These are phyloP conservation scores for Lasiodiplodia hormozganensis DNA, from an alignment of 2,329 filamentous ascomycete genomes.

Conservation along the genomic window DNA sequence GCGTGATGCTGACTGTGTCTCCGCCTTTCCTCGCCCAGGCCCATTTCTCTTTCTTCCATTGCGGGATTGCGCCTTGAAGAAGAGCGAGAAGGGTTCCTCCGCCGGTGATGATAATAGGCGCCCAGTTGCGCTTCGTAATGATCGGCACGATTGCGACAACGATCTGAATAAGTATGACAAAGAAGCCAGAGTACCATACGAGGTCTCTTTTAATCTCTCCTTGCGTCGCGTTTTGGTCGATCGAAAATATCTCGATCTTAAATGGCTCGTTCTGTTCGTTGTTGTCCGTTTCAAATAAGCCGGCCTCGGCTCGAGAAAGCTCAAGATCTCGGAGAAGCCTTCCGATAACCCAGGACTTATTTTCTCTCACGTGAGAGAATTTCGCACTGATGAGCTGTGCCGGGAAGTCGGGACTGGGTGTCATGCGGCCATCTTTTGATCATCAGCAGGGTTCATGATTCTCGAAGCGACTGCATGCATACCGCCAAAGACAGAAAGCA, in stretches of 20 bases:
- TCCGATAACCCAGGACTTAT: slow-evolving; percentile 53
- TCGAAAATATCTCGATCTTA: background rate
- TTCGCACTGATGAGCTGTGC: slow-evolving; percentile 46
- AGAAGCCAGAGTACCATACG: background rate
- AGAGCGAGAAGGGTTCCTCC: background rate
- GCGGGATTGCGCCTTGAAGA: slow-evolving; percentile 2
- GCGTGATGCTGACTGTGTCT: background rate
- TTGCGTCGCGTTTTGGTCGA: background rate
- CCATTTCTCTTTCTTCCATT: slow-evolving; percentile 23
- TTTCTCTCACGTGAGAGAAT: slow-evolving; percentile 48
- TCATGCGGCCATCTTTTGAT: slow-evolving; percentile 38
- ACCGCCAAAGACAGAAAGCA: slow-evolving; percentile 41
- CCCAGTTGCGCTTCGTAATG: background rate
- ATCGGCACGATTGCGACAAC: background rate
- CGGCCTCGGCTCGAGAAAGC: slow-evolving; percentile 34
- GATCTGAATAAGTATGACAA: background rate
- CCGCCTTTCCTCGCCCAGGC: background rate
- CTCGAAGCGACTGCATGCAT: background rate
- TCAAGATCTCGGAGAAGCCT: slow-evolving; percentile 53
- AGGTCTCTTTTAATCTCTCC: background rate
- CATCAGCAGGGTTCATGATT: background rate
- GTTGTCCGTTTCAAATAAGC: background rate
- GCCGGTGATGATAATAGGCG: background rate
- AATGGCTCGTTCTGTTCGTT: background rate
- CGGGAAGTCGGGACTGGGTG: slow-evolving; percentile 46